These are phyloP conservation scores for Coemansia aciculifera DNA, from an alignment of 192 early-diverging fungal species.

Conservation along the genomic window DNA sequence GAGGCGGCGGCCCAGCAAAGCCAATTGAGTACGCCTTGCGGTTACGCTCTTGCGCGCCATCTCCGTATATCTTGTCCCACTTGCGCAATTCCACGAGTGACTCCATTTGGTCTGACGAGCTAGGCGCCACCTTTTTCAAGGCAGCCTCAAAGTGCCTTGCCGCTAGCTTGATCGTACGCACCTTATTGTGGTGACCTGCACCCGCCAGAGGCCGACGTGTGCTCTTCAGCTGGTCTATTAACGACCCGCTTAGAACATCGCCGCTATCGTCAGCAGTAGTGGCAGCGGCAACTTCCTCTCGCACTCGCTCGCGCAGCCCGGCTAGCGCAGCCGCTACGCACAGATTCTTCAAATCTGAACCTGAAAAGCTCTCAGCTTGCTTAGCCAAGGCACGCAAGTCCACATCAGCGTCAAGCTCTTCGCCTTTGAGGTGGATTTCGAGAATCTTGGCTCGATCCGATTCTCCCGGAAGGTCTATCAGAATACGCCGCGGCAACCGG, in stretches of 20 bases:
- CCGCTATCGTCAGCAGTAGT: neutral
- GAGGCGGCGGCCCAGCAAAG: constrained; percentile 19
- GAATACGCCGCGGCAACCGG: constrained; percentile 83
- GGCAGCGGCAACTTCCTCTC: constrained; percentile 41
- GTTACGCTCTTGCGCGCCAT: constrained; percentile 61
- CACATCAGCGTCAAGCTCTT: constrained; percentile 63
- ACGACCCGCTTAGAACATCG: constrained; percentile 31
- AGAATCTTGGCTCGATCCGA: constrained; percentile 77
- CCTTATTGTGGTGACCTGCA: neutral
- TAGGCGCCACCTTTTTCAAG: constrained; percentile 79
- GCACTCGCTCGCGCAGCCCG: constrained; percentile 63
- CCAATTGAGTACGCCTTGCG: constrained; percentile 42
- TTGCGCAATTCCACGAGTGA: constrained; percentile 86
- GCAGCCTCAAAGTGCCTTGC: constrained; percentile 81
- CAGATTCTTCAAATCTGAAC: constrained; percentile 93
- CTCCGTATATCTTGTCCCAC: constrained; percentile 88
- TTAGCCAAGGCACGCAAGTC: constrained; percentile 67
- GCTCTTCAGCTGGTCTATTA: constrained; percentile 44
- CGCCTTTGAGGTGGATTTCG: constrained; percentile 72
- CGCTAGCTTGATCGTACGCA: constrained; percentile 20
- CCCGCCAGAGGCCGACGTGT: constrained; percentile 8
- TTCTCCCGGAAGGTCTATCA: constrained; percentile 87
- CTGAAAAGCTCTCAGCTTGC: constrained; percentile 80
- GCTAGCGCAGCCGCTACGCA: constrained; percentile 82
- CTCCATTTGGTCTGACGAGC: constrained; percentile 86